Conservation (phyloP, 257 asterid genomes). For the Nicotiana undulata region DNA sequence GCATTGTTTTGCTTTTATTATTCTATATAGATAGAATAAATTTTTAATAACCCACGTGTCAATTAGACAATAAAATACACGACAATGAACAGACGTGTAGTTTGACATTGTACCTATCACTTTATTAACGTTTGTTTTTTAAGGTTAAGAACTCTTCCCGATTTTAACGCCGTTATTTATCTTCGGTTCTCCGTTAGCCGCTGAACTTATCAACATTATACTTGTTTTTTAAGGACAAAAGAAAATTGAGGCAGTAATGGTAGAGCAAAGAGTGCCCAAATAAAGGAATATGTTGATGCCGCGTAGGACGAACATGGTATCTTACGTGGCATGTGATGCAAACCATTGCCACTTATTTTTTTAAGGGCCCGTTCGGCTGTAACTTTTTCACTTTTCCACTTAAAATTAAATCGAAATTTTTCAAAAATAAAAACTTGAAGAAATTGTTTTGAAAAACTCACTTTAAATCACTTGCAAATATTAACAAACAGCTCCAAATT, state of each 20-base stretch:
- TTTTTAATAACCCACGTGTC: not conserved
- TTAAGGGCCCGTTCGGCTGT: too few relatives aligned
- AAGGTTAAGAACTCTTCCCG: not conserved
- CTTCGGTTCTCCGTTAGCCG: not conserved
- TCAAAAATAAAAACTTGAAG: too few relatives aligned
- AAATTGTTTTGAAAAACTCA: too few relatives aligned
- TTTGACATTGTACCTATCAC: not conserved
- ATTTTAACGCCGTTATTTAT: not conserved
- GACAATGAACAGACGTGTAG: not conserved
- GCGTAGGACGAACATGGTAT: conserved; percentile 3
- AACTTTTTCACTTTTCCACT: too few relatives aligned
- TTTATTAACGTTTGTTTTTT: not conserved
- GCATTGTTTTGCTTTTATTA: too few relatives aligned
- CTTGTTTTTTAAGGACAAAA: not conserved
- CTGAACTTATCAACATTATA: not conserved
- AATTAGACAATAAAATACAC: not conserved
- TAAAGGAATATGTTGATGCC: conserved; percentile 4
- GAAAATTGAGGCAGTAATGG: not conserved
- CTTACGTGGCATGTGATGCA: conserved; percentile 10
- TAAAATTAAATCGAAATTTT: too few relatives aligned
- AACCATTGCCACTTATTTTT: conserved; percentile 1
- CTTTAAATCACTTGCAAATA: too few relatives aligned
- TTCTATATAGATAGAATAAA: too few relatives aligned
- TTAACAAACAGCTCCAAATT: too few relatives aligned
- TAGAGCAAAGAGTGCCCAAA: conserved; percentile 7